Evolutionary conservation across 169 alveolate genomes (phyloP), one percentile per base, ranked within the genome.

Genomic region (Plasmodium ovale): DNA sequence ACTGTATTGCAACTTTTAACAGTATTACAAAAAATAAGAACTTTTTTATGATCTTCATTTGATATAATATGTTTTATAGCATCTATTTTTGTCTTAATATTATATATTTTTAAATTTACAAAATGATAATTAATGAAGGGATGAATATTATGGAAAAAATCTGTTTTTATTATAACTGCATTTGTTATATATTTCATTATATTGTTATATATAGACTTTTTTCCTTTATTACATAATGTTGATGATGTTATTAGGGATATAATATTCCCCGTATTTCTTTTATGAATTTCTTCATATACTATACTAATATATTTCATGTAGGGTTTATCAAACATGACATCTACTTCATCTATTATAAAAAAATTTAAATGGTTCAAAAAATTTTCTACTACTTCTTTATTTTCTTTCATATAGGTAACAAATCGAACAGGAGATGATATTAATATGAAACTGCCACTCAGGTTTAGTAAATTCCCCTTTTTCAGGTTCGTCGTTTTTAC

Each of bases 311-410:
- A 53, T 77, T 59, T 77, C 4, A 77, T 51, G 47, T 42, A 53
- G 0, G 88, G 88, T 33, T 77, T 67, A 3, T 77, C 88, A 54
- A 77, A 77, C 70, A 77, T 29, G 21, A 60, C 25, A 47, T 77
- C 88, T 67, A 60, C 88, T 77, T 77, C 88, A 42, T 77, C 88
- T 39, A 77, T 77, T 60, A 77, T 77, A 21, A 77, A 53, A 62
- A 77, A 77, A 35, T 77, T 54, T 59, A 77, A 39, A 21, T 54
- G 59, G 16, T 77, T 10, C 12, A 77, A 53, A 77, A 77, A 77
- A 12, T 19, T 16, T 27, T 21, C 23, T 19, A 60, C 37, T 1
- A 33, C 47, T 31, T 62, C 88, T 23, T 60, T 37, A 51, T 77
- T 64, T 47, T 77, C 77, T 67, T 77, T 77, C 74, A 77, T 77